Percentiles rank a stretch among this genome's conserved stretches.
phyloP scores from a whole-genome alignment of 331 rosid species.

The Arachis monticola region DNA sequence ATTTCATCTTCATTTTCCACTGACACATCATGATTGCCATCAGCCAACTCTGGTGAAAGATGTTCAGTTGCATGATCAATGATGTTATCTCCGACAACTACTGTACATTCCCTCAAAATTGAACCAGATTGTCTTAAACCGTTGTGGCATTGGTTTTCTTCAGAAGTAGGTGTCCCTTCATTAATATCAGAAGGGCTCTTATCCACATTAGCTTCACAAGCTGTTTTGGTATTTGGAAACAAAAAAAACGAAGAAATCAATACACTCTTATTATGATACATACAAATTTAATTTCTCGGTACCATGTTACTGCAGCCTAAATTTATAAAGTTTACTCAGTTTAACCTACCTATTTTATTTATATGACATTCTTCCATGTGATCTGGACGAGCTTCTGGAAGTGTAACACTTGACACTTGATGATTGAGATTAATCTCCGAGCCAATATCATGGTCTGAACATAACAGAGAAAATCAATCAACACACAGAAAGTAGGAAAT shows the following conservation, averaged over 20 bases:
- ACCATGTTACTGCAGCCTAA: background rate
- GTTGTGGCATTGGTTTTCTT: constrained; percentile 36
- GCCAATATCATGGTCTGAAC: constrained; percentile 44
- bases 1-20: constrained; percentile 38
- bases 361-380: constrained; percentile 39
- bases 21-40: constrained; percentile 35
- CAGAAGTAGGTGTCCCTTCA: constrained; percentile 40
- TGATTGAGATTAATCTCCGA: constrained; percentile 26
- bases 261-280: constrained; percentile 1
- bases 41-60: constrained; percentile 36
- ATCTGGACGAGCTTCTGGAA: constrained; percentile 32
- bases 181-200: constrained; percentile 38
- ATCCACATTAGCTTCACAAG: constrained; percentile 46
- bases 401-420: constrained; percentile 36
- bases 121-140: constrained; percentile 36
- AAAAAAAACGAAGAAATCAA: constrained; percentile 26
- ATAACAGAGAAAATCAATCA: constrained; percentile 38
- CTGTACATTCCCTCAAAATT: constrained; percentile 15
- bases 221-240: constrained; percentile 34
- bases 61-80: constrained; percentile 34
- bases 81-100: constrained; percentile 29
- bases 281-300: constrained; percentile 7
- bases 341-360: constrained; percentile 42
- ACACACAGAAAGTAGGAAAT: constrained; percentile 8
- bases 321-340: constrained; percentile 18